Evolutionary conservation across 768 basidiomycete genomes (phyloP).

Genomic region (Mycena sanguinolenta): DNA sequence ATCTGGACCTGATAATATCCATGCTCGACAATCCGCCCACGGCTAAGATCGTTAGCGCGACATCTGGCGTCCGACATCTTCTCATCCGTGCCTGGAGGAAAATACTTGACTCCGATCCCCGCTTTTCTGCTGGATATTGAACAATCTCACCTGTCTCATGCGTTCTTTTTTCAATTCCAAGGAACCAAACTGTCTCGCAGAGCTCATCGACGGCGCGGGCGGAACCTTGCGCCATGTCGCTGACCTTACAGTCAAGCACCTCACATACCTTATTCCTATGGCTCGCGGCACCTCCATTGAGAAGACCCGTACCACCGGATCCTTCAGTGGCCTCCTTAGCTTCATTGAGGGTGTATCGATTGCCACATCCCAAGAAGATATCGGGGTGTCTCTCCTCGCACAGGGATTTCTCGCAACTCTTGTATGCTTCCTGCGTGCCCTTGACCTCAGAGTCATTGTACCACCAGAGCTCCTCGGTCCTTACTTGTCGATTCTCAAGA

Average conservation of each 20-base stretch:
- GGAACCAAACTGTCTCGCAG: too few relatives aligned
- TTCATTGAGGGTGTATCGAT: not conserved
- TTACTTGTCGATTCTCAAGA: not conserved
- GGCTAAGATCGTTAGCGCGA: constrained; percentile 2
- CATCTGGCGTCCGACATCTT: not conserved
- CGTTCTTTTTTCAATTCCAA: too few relatives aligned
- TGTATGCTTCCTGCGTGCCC: too few relatives aligned
- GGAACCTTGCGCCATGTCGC: not conserved
- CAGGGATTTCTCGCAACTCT: not conserved
- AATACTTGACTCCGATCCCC: constrained; percentile 2
- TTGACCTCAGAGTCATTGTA: too few relatives aligned
- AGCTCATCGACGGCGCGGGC: not conserved
- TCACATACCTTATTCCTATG: too few relatives aligned
- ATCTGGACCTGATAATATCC: not conserved
- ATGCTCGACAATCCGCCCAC: not conserved
- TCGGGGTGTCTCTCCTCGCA: not conserved
- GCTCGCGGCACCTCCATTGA: not conserved
- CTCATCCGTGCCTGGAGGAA: not conserved
- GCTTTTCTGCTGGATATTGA: too few relatives aligned
- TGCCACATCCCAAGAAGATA: constrained; percentile 1
- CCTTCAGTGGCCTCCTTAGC: not conserved
- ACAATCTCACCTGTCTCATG: too few relatives aligned
- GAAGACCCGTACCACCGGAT: not conserved
- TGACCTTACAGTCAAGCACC: not conserved
- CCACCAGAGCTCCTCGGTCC: not conserved